Percentiles rank a stretch among this genome's conserved stretches.
phyloP scores from a whole-genome alignment of 371 early-diverging fungal species.

The Mucor ambiguus region DNA sequence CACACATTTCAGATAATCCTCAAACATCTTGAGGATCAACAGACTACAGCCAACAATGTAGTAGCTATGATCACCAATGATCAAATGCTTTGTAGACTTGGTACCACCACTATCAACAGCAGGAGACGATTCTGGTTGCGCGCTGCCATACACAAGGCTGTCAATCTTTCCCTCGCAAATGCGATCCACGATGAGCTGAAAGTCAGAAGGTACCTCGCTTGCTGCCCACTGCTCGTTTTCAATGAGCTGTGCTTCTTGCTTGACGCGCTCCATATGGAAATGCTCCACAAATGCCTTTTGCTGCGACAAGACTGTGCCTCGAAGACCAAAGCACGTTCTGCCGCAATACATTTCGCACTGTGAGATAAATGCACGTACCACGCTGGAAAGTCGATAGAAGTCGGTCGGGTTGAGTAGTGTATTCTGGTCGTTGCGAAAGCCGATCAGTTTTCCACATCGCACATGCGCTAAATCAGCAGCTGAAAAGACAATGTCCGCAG shows the following conservation, averaged over 20 bases:
- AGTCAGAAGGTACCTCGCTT: constrained; percentile 89
- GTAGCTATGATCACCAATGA: constrained; percentile 67
- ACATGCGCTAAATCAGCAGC: constrained; percentile 83
- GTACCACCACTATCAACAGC: constrained; percentile 20
- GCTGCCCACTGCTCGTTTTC: constrained; percentile 96
- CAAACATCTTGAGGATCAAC: constrained; percentile 83
- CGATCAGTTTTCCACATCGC: constrained; percentile 85
- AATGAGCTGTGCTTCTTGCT: constrained; percentile 83
- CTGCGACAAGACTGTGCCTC: constrained; percentile 79
- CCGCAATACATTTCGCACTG: constrained; percentile 77
- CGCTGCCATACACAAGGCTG: constrained; percentile 15
- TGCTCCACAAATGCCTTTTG: constrained; percentile 86
- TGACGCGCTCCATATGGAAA: constrained; percentile 89
- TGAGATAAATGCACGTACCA: constrained; percentile 78
- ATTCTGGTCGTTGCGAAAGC: constrained; percentile 87
- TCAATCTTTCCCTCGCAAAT: constrained; percentile 57
- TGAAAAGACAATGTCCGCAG: constrained; percentile 69
- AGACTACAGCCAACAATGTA: constrained; percentile 86
- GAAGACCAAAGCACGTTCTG: constrained; percentile 83
- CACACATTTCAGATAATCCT: constrained; percentile 84
- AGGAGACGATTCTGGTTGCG: constrained; percentile 4
- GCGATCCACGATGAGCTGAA: constrained; percentile 81
- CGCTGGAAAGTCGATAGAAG: constrained; percentile 78
- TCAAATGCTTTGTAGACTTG: constrained; percentile 47
- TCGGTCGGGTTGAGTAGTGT: constrained; percentile 84